Base-by-base conservation (phyloP, 2,329 filamentous ascomycete genomes). In the Cladobotryum mycophilum region DNA sequence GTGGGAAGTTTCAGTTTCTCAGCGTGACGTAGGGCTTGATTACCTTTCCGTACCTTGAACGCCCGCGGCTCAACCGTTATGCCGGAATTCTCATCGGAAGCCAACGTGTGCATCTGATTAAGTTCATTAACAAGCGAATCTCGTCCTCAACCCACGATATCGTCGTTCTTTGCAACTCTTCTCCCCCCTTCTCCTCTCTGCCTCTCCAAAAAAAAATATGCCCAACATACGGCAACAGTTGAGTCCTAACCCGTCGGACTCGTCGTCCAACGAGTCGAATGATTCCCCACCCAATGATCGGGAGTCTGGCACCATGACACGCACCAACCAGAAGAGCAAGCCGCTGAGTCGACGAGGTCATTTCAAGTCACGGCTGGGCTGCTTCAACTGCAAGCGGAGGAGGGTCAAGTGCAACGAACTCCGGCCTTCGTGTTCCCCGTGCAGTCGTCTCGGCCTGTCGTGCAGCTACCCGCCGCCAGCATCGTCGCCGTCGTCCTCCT, bases 331-430 rank as follows among this genome's bases (percentile, higher is more conserved):
- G 9, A 41, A 45, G 13, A 37, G 5, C 40, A 48, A 54, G 13
- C 49, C 52, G 33, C 37, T 53, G n/a, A 58, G 55, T 37, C 56
- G 58, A 2, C 57, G 58, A 14, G 56, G 60, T 13, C 61, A 63
- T 49, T 59, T 57, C 52, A 62, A 62, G 48, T 66, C 64, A 5
- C 62, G 63, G 7, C 60, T 64, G 13, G 64, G 64, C 44, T 66
- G 63, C 58, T 62, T 65, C 49, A 65, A 64, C 47, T 66, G 63
- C 56, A 65, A 64, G 48, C 53, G 62, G 7, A 54, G 62, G 35
- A 60, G 62, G 17, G 64, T 66, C 46, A 66, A 65, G 41, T 66
- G 64, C 57, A 63, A 63, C 22, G 64, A 66, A 52, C 48, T 57
- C 15, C 60, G 59, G 14, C 63, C 63, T 2, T 55, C 53, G 7